Evolutionary conservation across 1,139 yeast species (phyloP), one percentile per base, ranked within the genome.

Genomic region (Candida buenavistaensis): DNA sequence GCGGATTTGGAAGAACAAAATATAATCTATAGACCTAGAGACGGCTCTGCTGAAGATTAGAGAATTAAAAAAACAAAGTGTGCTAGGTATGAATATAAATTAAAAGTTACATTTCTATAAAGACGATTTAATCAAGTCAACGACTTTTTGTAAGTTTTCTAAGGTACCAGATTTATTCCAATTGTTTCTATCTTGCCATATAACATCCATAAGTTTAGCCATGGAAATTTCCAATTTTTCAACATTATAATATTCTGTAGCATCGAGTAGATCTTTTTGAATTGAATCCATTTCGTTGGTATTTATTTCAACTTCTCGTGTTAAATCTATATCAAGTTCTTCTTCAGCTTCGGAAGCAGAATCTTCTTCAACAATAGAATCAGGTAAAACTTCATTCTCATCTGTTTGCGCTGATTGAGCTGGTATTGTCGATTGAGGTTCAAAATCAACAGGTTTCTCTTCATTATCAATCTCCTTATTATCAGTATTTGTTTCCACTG

Each of bases 1-100:
- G 78, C 77, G 31, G 84, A 82, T 36, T 67, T 92, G 54, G 82
- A 80, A 30, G 76, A 75, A 15, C 84, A 82, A 49, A 87, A 87
- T 23, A 78, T 86, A 30, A 79, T 80, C 36, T 94, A 94, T 62
- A 77, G 97, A 46, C 97, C 99, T 22, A 76, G 99, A 59, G 98
- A 94, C 57, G 98, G 99, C 28, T 80, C 90, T 62, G 97, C 86
- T 22, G 86, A 81, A 51, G 96, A 88, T 57, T 88, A 61, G 48
- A n/a, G 17, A 12, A 6, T n/a, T n/a, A n/a, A n/a, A n/a, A n/a
- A n/a, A n/a, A n/a, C n/a, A n/a, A n/a, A n/a, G n/a, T n/a, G n/a
- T n/a, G n/a, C n/a, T n/a, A n/a, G n/a, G n/a, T n/a, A n/a, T n/a
- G n/a, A n/a, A n/a, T n/a, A n/a, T n/a, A n/a, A n/a, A n/a, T n/a